phyloP scores from a whole-genome alignment of 495 filamentous ascomycete genomes.

The Tetracladium marchalianum region DNA sequence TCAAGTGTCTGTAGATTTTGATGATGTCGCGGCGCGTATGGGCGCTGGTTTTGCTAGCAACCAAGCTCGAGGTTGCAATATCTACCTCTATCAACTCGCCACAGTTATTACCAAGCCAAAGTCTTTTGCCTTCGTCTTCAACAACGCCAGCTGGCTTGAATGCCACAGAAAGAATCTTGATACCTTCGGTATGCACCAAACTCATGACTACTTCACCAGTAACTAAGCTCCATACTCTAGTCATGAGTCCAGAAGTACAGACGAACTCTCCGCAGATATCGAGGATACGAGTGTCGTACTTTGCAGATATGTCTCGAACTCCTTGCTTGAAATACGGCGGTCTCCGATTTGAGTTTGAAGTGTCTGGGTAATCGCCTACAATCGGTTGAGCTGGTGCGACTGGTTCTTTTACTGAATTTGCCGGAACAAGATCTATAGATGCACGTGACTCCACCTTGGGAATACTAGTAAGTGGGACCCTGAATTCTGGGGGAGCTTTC shows the following conservation, averaged over 20 bases:
- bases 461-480: constrained; percentile 3
- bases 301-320: constrained; percentile 64
- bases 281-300: constrained; percentile 70
- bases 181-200: constrained; percentile 65
- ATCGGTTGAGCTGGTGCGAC: not conserved
- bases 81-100: constrained; percentile 88
- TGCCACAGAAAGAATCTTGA: constrained; percentile 66
- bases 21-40: constrained; percentile 77
- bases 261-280: constrained; percentile 82
- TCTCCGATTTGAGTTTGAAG: constrained; percentile 74
- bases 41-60: constrained; percentile 53
- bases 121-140: constrained; percentile 65
- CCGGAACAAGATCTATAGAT: constrained; percentile 7
- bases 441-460: not conserved
- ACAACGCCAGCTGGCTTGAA: constrained; percentile 73
- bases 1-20: constrained; percentile 75
- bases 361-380: constrained; percentile 67
- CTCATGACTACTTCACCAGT: constrained; percentile 76
- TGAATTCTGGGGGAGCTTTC: constrained; percentile 26
- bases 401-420: constrained; percentile 8
- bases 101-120: constrained; percentile 87
- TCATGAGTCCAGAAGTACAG: constrained; percentile 75
- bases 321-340: constrained; percentile 65
- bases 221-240: constrained; percentile 75
- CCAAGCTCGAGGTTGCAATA: constrained; percentile 56